Evolutionary conservation across 495 filamentous ascomycete genomes (phyloP), one percentile per base, ranked within the genome.

Genomic region (Neurospora hispaniola): DNA sequence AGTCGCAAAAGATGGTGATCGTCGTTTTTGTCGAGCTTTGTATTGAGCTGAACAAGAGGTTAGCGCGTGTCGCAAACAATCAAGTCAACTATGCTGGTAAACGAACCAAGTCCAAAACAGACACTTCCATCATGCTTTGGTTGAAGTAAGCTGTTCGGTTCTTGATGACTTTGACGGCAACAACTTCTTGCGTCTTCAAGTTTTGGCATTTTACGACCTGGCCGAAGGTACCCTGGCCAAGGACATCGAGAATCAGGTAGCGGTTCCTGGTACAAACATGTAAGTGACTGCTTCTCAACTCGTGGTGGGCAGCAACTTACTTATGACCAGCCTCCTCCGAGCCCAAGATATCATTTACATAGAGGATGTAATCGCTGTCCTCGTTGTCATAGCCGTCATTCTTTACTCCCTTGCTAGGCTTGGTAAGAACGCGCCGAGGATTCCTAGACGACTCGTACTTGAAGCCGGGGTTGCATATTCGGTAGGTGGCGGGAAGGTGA

Each of bases 111-210:
- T 99, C 96, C 40, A 99, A 84, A 9, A 99, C 96, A 9, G 96
- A 99, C 39, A 99, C 96, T 78, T 99, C 96, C 96, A 99, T 99
- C 96, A 99, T 99, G 80, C 96, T 99, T 81, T 99, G 96, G 78
- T 99, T 99, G 85, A 99, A 99, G 78, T 99, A 99, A 20, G 96
- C 96, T 0, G 96, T 98, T 80, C 96, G 90, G 81, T 99, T 99
- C 82, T 99, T 99, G 83, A 99, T 95, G 40, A 98, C 96, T 84
- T 99, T 99, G 73, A 99, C 96, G 2, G 96, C 96, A 38, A 99
- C 95, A 42, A 99, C 96, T 81, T 99, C 96, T 80, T 97, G 93
- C 0, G 96, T 98, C 81, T 96, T 97, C 75, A 98, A 81, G 76
- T 98, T 99, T 82, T 99, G 96, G 81, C 96, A 99, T 84, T 99